phyloP scores from a whole-genome alignment of 495 filamentous ascomycete species.

The Penicillium arizonense region DNA sequence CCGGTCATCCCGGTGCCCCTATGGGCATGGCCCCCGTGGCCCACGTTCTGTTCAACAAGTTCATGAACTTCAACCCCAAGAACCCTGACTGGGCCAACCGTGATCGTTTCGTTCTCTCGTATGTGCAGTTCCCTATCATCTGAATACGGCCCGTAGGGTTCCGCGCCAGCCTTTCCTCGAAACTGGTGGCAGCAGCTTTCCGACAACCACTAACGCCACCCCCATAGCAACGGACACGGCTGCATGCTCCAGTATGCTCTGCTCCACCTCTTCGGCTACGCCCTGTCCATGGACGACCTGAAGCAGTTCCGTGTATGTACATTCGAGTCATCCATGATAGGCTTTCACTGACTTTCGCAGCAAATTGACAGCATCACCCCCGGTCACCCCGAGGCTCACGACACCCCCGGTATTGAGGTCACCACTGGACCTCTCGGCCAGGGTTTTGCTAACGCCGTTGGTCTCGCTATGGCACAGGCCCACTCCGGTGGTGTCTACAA shows the following conservation, averaged over 20 bases:
- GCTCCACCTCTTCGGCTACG: conserved; percentile 94
- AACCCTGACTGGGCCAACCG: conserved; percentile 96
- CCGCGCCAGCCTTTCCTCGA: background rate
- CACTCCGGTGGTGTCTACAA: conserved; percentile 91
- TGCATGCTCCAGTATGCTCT: conserved; percentile 99
- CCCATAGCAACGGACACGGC: conserved; percentile 86
- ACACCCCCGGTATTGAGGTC: conserved; percentile 95
- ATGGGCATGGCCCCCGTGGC: conserved; percentile 99
- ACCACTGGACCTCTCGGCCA: conserved; percentile 96
- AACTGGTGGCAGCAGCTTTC: background rate
- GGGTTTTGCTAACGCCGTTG: conserved; percentile 92
- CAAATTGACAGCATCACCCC: conserved; percentile 89
- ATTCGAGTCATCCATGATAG: background rate
- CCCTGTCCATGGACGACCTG: conserved; percentile 79
- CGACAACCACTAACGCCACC: background rate
- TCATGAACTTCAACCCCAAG: conserved; percentile 99
- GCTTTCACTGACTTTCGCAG: conserved; percentile 34
- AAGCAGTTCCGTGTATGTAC: conserved; percentile 89
- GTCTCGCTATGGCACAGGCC: conserved; percentile 93
- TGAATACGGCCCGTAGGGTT: background rate
- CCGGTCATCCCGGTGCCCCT: conserved; percentile 96
- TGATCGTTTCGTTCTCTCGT: conserved; percentile 99
- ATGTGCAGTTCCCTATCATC: conserved; percentile 44
- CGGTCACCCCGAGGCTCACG: conserved; percentile 94
- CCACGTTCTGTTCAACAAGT: conserved; percentile 97